Conservation (phyloP, 2,329 filamentous ascomycete genomes). For the Trichothecium roseum region DNA sequence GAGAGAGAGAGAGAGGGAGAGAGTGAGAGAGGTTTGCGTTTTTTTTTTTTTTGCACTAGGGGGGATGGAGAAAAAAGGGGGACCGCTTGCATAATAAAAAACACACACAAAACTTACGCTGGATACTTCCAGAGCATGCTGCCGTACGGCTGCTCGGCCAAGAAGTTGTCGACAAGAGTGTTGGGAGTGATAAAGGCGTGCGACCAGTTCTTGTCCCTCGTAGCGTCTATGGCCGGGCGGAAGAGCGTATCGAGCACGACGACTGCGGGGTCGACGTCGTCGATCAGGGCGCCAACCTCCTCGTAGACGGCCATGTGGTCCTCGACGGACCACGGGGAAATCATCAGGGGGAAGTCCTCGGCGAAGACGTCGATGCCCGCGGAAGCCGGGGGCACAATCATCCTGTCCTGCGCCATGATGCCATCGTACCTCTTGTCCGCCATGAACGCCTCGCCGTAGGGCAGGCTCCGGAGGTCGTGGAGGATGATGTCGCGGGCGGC, state of each 20-base stretch:
- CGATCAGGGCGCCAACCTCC: slow-evolving; percentile 14
- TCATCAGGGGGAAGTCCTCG: slow-evolving; percentile 10
- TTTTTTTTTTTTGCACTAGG: no score
- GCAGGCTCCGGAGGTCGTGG: slow-evolving; percentile 11
- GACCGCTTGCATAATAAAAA: neutral
- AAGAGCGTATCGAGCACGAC: slow-evolving; percentile 21
- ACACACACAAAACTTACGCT: slow-evolving; percentile 16
- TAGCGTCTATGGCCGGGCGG: slow-evolving; percentile 13
- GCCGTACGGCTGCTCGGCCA: slow-evolving; percentile 24
- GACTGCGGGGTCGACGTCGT: slow-evolving; percentile 19
- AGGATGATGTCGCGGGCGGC: slow-evolving; percentile 11
- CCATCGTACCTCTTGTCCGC: neutral
- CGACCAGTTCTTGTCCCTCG: slow-evolving; percentile 11
- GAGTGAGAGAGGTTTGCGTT: no score
- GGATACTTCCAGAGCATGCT: slow-evolving; percentile 28
- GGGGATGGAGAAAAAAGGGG: no score
- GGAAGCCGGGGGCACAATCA: slow-evolving; percentile 11
- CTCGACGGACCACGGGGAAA: slow-evolving; percentile 17
- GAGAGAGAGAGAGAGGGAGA: no score
- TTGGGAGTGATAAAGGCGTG: slow-evolving; percentile 32
- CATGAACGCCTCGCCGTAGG: slow-evolving; percentile 3
- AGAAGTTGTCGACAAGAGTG: slow-evolving; percentile 26
- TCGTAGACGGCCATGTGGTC: slow-evolving; percentile 19
- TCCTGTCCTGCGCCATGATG: slow-evolving; percentile 3
- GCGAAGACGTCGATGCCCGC: slow-evolving; percentile 6